Evolutionary conservation across 768 basidiomycete genomes (phyloP).

Genomic region (Mycena filopes): DNA sequence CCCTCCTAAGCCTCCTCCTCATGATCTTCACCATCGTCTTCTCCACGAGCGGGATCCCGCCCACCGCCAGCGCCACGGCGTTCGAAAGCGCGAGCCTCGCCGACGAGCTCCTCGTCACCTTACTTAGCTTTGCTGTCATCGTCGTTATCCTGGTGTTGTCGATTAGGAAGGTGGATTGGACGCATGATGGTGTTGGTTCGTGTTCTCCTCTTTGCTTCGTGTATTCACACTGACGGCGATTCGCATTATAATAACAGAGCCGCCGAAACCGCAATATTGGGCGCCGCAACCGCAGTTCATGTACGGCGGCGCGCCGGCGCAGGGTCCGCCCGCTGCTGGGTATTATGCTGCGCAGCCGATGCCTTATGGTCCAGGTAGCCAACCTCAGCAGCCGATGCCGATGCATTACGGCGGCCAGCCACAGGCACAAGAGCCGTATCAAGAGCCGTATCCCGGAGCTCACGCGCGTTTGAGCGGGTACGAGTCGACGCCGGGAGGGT

Average conservation of each 20-base stretch:
- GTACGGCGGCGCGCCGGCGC: slow-evolving; percentile 13
- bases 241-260: neutral
- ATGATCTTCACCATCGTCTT: slow-evolving; percentile 33
- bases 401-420: no score
- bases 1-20: slow-evolving; percentile 2
- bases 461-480: no score
- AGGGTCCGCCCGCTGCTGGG: no score
- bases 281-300: slow-evolving; percentile 19
- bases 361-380: neutral
- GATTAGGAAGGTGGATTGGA: slow-evolving; percentile 18
- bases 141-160: slow-evolving; percentile 12
- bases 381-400: slow-evolving; percentile 1
- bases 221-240: neutral
- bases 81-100: slow-evolving; percentile 27
- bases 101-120: slow-evolving; percentile 4
- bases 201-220: neutral
- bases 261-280: slow-evolving; percentile 14
- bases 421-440: no score
- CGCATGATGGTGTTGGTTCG: slow-evolving; percentile 7
- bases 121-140: slow-evolving; percentile 6
- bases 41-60: slow-evolving; percentile 21
- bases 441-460: no score
- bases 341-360: slow-evolving; percentile 6
- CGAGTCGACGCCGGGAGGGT: no score
- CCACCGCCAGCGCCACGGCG: neutral